Evolutionary conservation across 2,329 filamentous ascomycete species (phyloP).

Genomic region (Esteya vermicola): DNA sequence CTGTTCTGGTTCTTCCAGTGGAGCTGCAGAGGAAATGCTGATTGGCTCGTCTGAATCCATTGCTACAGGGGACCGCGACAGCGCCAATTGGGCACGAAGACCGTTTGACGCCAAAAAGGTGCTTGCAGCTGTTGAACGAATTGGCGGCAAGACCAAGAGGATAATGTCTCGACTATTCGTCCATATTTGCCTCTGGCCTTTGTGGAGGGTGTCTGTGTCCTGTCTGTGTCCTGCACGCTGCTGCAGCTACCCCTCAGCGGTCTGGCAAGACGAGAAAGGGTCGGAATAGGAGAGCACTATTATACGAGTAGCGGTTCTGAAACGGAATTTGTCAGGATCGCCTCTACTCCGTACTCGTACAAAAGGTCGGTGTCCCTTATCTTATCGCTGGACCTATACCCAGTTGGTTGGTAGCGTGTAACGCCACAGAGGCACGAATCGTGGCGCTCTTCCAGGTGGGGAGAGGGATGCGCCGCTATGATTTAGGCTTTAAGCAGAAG

Average conservation of each 20-base stretch:
- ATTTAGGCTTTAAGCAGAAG: conserved; percentile 9
- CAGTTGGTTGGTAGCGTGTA: background rate
- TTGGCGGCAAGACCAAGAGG: background rate
- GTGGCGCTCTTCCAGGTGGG: background rate
- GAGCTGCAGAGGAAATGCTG: background rate
- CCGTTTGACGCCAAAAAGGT: background rate
- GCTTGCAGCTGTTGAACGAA: background rate
- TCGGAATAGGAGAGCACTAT: no score
- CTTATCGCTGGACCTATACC: no score
- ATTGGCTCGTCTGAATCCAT: conserved; percentile 6
- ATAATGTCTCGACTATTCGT: no score
- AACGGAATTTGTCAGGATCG: no score
- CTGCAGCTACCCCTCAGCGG: no score
- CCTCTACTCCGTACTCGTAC: no score
- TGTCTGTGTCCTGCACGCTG: no score
- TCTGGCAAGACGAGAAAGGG: no score
- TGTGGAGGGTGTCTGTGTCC: no score
- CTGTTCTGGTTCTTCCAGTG: background rate
- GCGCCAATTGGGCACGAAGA: background rate
- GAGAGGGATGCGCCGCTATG: background rate
- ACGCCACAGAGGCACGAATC: background rate
- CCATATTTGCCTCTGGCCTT: no score
- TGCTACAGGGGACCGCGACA: background rate
- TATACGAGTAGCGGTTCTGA: no score
- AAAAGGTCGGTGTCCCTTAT: no score